Evolutionary conservation across 352 stramenopile species (phyloP), one percentile per base, ranked within the genome.

Genomic region (Pythium dissotocum): DNA sequence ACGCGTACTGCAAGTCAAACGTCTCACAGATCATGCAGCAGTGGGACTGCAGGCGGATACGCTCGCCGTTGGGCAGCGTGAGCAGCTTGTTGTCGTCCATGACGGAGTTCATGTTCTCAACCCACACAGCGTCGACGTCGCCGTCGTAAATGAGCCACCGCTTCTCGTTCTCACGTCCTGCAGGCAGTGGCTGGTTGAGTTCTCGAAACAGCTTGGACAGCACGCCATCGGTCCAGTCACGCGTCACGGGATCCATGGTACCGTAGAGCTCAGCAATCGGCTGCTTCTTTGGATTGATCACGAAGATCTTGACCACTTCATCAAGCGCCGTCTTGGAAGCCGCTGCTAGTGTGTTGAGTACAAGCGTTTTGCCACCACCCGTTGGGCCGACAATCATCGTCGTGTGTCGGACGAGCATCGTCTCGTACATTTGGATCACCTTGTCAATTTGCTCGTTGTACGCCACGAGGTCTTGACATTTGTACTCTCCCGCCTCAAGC

Each of bases 71-170:
- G 4, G 95, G 95, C 7, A 99, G 70, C 5, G 95, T 99, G 0
- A 99, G 77, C 52, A 99, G 69, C 65, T 97, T 97, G 80, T 98
- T 98, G 69, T 98, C 95, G 57, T 98, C 96, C 96, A 99, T 98
- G 60, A 99, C 96, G 26, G 89, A 98, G 79, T 99, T 99, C 95
- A 99, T 98, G 67, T 98, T 98, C 77, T 99, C 96, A 54, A 99
- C 94, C 96, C 96, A 99, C 21, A 98, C 86, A 0, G 96, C 94
- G 71, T 99, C 96, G 0, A 99, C 94, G 59, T 98, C 96, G 26
- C 96, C 96, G 64, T 99, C 95, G 74, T 97, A 99, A 40, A 99
- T 91, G 35, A 99, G 84, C 95, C 95, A 98, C 13, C 93, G 85
- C 64, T 98, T 95, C 59, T 98, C 94, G 44, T 97, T 97, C 61